Base-by-base conservation (phyloP, 768 basidiomycete species). In the Exidia glandulosa region DNA sequence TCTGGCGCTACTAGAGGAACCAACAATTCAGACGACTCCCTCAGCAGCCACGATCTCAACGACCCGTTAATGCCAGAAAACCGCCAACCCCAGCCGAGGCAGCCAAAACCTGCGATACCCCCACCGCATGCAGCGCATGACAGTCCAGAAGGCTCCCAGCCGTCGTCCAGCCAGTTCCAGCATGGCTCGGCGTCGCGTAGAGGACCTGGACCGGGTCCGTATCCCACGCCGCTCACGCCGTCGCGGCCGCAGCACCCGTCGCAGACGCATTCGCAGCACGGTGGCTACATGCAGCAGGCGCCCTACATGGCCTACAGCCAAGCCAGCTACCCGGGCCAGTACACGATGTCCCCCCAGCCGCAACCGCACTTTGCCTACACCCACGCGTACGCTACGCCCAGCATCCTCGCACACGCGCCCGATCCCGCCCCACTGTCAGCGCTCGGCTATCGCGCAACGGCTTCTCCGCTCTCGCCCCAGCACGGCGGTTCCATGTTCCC, bases 341-440 rank as follows among this genome's bases (percentile, higher is more conserved):
- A 82, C 72, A 68, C 74, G 66, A 72, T 79, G 69, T 70, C 79
- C 64, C 62, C 74, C 2, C 79, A 76, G 64, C 73, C 74, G 30
- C 50, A 23, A 27, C 50, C 50, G 50, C 50, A 54, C 4, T 54
- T 54, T 19, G 50, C 50, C 7, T 54, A 54, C 50, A 29, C 50
- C 30, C 50, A 54, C 50, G 50, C 50, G 12, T 31, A 54, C 27
- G 25, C 30, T 27, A 14, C 14, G 6, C 50, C 50, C 25, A n/a
- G 16, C 50, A 54, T 54, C 25, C 25, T 54, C 7, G 50, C 50
- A 1, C 50, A 45, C 41, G n/a, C n/a, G n/a, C n/a, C n/a, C n/a
- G 41, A 45, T 45, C 41, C 41, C 41, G 16, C 41, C 1, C 41
- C 41, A 23, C 41, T 45, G 10, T 45, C 41, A 14, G 41, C 41